Conservation (phyloP, 164 flowering plant species). For the Vitis rotundifolia region DNA sequence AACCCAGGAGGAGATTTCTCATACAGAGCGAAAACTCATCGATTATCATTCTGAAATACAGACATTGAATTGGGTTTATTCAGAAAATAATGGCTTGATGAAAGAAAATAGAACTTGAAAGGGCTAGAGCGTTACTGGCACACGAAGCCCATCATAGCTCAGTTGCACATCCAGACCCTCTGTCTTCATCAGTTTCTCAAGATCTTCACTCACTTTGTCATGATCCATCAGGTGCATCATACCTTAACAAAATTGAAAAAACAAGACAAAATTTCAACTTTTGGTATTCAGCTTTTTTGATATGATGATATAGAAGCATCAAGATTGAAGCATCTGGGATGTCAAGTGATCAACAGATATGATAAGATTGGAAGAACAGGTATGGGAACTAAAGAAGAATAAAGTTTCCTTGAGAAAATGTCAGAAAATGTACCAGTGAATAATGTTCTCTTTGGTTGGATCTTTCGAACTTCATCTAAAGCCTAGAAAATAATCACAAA, state of each 20-base stretch:
- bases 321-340: too few relatives aligned
- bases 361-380: too few relatives aligned
- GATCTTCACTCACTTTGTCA: conserved; percentile 68
- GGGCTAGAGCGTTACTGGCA: conserved; percentile 63
- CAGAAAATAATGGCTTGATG: background rate
- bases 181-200: conserved; percentile 53
- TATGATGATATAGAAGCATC: too few relatives aligned
- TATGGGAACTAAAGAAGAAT: too few relatives aligned
- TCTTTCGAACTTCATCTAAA: conserved; percentile 87
- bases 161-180: conserved; percentile 88
- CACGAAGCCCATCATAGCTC: conserved; percentile 84
- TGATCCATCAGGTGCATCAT: conserved; percentile 99
- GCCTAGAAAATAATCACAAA: conserved; percentile 47
- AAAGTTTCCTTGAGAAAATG: too few relatives aligned
- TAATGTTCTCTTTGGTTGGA: conserved; percentile 77
- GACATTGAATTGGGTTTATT: background rate
- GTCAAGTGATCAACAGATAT: too few relatives aligned
- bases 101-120: background rate
- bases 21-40: background rate
- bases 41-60: background rate
- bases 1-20: background rate
- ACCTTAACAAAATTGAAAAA: conserved; percentile 41
- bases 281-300: too few relatives aligned
- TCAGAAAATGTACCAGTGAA: conserved; percentile 66
- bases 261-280: too few relatives aligned